Base-by-base conservation (phyloP, 1,139 yeast species). In the Candida anutae region DNA sequence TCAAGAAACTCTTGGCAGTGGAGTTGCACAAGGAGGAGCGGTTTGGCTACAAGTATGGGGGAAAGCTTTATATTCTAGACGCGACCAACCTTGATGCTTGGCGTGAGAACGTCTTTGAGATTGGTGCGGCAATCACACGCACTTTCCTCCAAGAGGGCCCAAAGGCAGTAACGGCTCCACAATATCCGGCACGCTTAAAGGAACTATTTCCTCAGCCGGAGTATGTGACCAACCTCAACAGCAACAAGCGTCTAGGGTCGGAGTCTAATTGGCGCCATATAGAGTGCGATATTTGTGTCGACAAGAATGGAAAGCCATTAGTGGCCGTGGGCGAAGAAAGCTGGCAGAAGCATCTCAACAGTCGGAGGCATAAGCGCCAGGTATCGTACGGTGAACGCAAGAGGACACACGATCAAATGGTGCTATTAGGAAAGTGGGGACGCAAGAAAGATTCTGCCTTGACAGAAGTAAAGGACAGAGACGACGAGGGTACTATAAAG, bases 311-410 rank as follows among this genome's bases (percentile, higher is more conserved):
- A 3, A 57, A 69, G 5, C 68, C 72, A 0, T 52, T 81, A 14
- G 68, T 83, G 1, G 69, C 83, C 1, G 77, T 90, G 6, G 97
- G 96, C 0, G 75, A 76, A 28, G 71, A 68, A 4, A 79, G 70
- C 28, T 85, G 87, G 80, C 53, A 67, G 4, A 62, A 68, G 3
- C 98, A 90, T 50, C 33, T 75, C 26, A 57, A 60, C 15, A 78
- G 95, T 35, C 62, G 75, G 35, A 65, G 82, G 32, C 95, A 85
- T 38, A 56, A 45, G 36, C 46, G 48, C 28, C 50, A 41, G 29
- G 31, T 45, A 12, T 38, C 40, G 11, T 40, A 42, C 5, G 37
- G 39, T 6, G 36, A 25, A 21, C 38, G 34, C 30, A 46, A 42
- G 29, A 25, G 47, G n/a, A 39, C 38, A 27, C 48, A 46, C 27